Percentiles rank a stretch among this genome's conserved stretches.
Evolutionary conservation across 2,329 filamentous ascomycete species (phyloP).

Genomic region (Phoma herbarum): DNA sequence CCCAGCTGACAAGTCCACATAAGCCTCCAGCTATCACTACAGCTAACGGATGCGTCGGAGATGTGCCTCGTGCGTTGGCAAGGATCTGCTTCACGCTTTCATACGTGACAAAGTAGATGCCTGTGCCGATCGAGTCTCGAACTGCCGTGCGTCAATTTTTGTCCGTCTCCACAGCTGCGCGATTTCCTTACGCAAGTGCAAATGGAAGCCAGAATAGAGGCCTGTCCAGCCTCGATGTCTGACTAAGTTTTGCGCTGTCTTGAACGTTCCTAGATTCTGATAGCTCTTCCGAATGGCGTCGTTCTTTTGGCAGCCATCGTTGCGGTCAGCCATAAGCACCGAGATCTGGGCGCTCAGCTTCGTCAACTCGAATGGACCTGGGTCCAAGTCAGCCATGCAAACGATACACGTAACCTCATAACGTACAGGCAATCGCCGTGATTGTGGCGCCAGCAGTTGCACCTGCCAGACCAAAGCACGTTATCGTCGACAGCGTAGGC

Average conservation of each 20-base stretch:
- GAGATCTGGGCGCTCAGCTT: constrained; percentile 88
- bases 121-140: constrained; percentile 82
- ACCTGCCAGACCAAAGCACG: constrained; percentile 80
- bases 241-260: constrained; percentile 79
- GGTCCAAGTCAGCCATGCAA: constrained; percentile 20
- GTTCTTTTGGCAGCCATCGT: constrained; percentile 54
- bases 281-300: constrained; percentile 64
- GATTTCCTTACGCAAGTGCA: constrained; percentile 73
- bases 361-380: constrained; percentile 86
- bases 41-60: constrained; percentile 79
- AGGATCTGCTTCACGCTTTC: constrained; percentile 85
- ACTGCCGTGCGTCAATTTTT: constrained; percentile 59
- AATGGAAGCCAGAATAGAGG: constrained; percentile 80
- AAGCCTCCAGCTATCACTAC: constrained; percentile 81
- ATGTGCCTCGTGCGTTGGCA: constrained; percentile 75
- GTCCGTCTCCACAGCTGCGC: not conserved
- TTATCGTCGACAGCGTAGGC: constrained; percentile 75
- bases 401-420: not conserved
- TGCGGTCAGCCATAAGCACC: constrained; percentile 74
- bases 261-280: constrained; percentile 78
- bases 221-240: constrained; percentile 76
- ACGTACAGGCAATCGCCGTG: constrained; percentile 76
- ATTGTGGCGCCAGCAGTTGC: constrained; percentile 82
- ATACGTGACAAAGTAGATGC: constrained; percentile 89
- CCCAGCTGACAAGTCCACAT: constrained; percentile 86